Evolutionary conservation across 129 eudicot species (phyloP).

Genomic region (Ambrosia trifida): DNA sequence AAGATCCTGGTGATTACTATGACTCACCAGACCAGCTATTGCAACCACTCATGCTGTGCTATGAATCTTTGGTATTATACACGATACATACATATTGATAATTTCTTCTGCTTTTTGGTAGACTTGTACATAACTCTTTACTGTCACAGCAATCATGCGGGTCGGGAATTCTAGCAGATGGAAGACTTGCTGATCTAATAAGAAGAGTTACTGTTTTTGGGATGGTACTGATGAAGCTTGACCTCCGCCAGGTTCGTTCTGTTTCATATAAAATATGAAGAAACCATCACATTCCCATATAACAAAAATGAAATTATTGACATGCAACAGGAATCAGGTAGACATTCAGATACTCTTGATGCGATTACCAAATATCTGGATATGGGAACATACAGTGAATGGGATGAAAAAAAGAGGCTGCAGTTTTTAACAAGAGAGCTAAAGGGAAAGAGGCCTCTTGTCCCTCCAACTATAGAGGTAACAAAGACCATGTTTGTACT

Average conservation of each 20-base stretch:
- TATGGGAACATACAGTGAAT: slow-evolving; percentile 89
- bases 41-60: slow-evolving; percentile 76
- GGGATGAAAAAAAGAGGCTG: slow-evolving; percentile 80
- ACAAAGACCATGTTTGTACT: neutral
- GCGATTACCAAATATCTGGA: slow-evolving; percentile 82
- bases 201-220: slow-evolving; percentile 91
- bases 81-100: neutral
- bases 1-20: slow-evolving; percentile 69
- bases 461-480: slow-evolving; percentile 84
- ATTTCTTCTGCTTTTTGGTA: slow-evolving; percentile 12
- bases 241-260: slow-evolving; percentile 84
- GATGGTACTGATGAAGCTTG: slow-evolving; percentile 93
- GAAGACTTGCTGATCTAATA: slow-evolving; percentile 90
- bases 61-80: slow-evolving; percentile 83
- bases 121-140: slow-evolving; percentile 22
- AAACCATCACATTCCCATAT: slow-evolving; percentile 17
- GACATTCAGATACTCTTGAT: slow-evolving; percentile 88
- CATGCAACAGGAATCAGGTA: slow-evolving; percentile 70
- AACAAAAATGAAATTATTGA: slow-evolving; percentile 8
- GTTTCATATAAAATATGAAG: slow-evolving; percentile 7
- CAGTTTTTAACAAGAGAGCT: slow-evolving; percentile 77
- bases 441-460: slow-evolving; percentile 89
- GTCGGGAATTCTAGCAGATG: slow-evolving; percentile 89
- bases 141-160: slow-evolving; percentile 80
- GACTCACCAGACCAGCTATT: slow-evolving; percentile 81